phyloP scores from a whole-genome alignment of 352 stramenopile species.

The Globisporangium barbulae region DNA sequence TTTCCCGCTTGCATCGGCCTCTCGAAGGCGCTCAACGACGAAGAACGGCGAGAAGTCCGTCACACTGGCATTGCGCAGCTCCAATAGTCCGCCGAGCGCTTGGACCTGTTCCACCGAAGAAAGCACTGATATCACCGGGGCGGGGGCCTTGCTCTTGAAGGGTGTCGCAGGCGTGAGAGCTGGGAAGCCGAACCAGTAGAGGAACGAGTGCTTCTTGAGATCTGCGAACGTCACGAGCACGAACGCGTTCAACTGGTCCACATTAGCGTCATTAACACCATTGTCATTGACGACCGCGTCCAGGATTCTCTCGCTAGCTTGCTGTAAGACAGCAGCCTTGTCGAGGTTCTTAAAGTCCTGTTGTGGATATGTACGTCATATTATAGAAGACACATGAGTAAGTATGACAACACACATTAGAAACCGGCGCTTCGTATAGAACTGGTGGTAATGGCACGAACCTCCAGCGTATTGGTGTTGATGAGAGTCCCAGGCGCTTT shows the following conservation, averaged over 20 bases:
- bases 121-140: constrained; percentile 30
- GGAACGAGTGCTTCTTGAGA: constrained; percentile 91
- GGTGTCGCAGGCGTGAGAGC: constrained; percentile 48
- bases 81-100: constrained; percentile 37
- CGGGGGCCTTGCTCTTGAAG: constrained; percentile 31
- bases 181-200: constrained; percentile 94
- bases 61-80: constrained; percentile 26
- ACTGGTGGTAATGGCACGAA: constrained; percentile 15
- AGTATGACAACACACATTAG: background rate
- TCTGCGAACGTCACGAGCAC: constrained; percentile 91
- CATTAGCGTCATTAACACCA: constrained; percentile 8
- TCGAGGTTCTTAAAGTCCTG: constrained; percentile 86
- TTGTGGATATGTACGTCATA: background rate
- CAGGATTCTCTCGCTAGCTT: constrained; percentile 36
- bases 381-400: background rate
- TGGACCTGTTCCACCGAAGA: constrained; percentile 35
- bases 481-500: constrained; percentile 55
- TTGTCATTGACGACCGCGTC: constrained; percentile 23
- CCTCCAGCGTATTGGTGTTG: constrained; percentile 89
- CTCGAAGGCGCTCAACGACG: constrained; percentile 44
- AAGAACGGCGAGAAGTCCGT: constrained; percentile 62
- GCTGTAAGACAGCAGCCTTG: constrained; percentile 67
- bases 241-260: constrained; percentile 80
- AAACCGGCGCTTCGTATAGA: background rate
- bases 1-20: constrained; percentile 6